phyloP scores from a whole-genome alignment of 345 rosid genomes.

The Raphanus sativus region DNA sequence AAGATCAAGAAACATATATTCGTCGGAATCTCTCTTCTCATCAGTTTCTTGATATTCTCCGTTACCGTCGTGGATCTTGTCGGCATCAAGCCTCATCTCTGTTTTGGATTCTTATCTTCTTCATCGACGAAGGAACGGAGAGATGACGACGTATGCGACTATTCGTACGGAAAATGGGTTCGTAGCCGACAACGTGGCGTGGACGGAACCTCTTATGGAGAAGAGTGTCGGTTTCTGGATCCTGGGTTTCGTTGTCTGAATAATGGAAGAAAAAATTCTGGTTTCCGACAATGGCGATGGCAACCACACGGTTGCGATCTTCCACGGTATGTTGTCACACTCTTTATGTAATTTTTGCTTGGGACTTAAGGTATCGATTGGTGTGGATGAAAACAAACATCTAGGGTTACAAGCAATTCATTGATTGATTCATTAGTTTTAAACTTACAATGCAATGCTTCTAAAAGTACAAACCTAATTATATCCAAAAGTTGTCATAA shows the following conservation, averaged over 20 bases:
- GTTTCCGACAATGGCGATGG: constrained; percentile 85
- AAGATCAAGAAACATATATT: constrained; percentile 32
- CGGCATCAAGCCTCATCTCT: constrained; percentile 35
- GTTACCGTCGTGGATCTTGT: constrained; percentile 22
- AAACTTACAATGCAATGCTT: background rate
- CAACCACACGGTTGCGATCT: constrained; percentile 74
- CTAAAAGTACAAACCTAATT: background rate
- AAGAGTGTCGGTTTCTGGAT: constrained; percentile 81
- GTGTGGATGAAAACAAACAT: constrained; percentile 6
- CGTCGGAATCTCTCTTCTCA: constrained; percentile 33
- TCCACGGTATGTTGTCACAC: constrained; percentile 53
- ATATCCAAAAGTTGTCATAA: background rate
- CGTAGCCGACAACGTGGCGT: constrained; percentile 26
- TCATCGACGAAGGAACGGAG: background rate
- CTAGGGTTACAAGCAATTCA: background rate
- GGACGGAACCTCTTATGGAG: constrained; percentile 48
- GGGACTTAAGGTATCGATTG: constrained; percentile 25
- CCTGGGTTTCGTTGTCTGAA: constrained; percentile 73
- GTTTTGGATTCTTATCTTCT: constrained; percentile 29
- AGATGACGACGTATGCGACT: constrained; percentile 47
- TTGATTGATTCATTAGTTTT: background rate
- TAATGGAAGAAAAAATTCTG: constrained; percentile 64
- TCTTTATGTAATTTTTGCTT: constrained; percentile 6
- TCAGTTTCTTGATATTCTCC: constrained; percentile 29
- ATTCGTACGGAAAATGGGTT: constrained; percentile 71